Percentiles rank a stretch among this genome's conserved stretches.
phyloP scores from a whole-genome alignment of 1,139 yeast genomes.

The Hyphopichia fennica region DNA sequence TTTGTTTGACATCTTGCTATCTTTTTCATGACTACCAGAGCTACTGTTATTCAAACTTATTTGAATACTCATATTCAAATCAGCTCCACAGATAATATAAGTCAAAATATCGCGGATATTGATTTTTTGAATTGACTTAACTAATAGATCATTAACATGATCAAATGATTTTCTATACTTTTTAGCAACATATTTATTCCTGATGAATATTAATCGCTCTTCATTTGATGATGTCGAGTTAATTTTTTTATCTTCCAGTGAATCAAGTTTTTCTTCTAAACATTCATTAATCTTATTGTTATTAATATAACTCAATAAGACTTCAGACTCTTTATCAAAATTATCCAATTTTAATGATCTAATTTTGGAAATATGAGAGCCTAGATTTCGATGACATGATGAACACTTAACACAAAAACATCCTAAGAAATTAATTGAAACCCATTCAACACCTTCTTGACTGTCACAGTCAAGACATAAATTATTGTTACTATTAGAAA shows the following conservation, averaged over 20 bases:
- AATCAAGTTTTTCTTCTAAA: slow-evolving; percentile 29
- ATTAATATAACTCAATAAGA: slow-evolving; percentile 42
- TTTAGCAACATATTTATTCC: slow-evolving; percentile 49
- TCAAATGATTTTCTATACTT: slow-evolving; percentile 30
- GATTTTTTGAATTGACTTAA: slow-evolving; percentile 52
- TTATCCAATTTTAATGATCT: slow-evolving; percentile 51
- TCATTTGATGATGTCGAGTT: slow-evolving; percentile 36
- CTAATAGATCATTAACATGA: slow-evolving; percentile 25
- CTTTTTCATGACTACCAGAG: slow-evolving; percentile 9
- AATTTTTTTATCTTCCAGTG: slow-evolving; percentile 2
- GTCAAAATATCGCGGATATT: slow-evolving; percentile 47
- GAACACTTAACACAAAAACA: slow-evolving; percentile 84
- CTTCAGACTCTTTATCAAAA: slow-evolving; percentile 41
- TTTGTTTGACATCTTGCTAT: slow-evolving; percentile 14
- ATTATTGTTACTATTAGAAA: slow-evolving; percentile 55
- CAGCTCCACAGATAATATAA: slow-evolving; percentile 52
- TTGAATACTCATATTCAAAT: slow-evolving; percentile 39
- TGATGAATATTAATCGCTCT: slow-evolving; percentile 44
- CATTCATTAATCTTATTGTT: slow-evolving; percentile 38
- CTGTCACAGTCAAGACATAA: slow-evolving; percentile 81
- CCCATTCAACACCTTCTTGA: slow-evolving; percentile 75
- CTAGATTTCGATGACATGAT: slow-evolving; percentile 53
- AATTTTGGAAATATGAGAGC: slow-evolving; percentile 52
- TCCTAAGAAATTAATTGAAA: slow-evolving; percentile 72
- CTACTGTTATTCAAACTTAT: slow-evolving; percentile 17